Conservation (phyloP, 2,329 filamentous ascomycete species). For the Fusarium gaditjirri region DNA sequence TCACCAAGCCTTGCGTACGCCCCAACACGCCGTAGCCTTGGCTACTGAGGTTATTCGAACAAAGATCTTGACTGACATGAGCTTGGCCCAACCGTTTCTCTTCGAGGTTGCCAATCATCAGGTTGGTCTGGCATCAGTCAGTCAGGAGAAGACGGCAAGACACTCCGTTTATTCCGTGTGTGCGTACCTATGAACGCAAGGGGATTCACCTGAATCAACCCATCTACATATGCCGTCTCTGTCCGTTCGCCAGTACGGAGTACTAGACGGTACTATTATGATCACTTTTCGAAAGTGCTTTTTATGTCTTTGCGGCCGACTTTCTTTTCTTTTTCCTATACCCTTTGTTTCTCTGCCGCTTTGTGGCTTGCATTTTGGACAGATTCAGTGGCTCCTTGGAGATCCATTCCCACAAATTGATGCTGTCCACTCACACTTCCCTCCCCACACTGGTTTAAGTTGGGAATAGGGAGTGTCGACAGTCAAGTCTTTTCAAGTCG, state of each 20-base stretch:
- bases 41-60: constrained; percentile 22
- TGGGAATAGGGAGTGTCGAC: not conserved
- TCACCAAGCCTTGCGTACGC: constrained; percentile 5
- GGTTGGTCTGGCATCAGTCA: not conserved
- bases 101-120: constrained; percentile 10
- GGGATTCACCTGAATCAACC: not conserved
- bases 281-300: not conserved
- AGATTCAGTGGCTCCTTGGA: constrained; percentile 29
- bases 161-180: constrained; percentile 13
- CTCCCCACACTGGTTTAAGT: constrained; percentile 16
- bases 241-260: not conserved
- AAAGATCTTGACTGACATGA: constrained; percentile 20
- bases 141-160: not conserved
- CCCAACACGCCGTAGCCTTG: constrained; percentile 19
- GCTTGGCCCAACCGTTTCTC: constrained; percentile 25
- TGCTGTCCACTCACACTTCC: constrained; percentile 29
- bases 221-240: not conserved
- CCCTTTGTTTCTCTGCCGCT: constrained; percentile 13
- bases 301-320: not conserved
- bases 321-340: constrained; percentile 12
- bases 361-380: constrained; percentile 20
- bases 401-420: constrained; percentile 33
- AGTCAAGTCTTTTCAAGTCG: not conserved
- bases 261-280: not conserved
- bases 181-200: not conserved